phyloP scores from a whole-genome alignment of 768 basidiomycete species.

The Phlegmacium glaucopus region DNA sequence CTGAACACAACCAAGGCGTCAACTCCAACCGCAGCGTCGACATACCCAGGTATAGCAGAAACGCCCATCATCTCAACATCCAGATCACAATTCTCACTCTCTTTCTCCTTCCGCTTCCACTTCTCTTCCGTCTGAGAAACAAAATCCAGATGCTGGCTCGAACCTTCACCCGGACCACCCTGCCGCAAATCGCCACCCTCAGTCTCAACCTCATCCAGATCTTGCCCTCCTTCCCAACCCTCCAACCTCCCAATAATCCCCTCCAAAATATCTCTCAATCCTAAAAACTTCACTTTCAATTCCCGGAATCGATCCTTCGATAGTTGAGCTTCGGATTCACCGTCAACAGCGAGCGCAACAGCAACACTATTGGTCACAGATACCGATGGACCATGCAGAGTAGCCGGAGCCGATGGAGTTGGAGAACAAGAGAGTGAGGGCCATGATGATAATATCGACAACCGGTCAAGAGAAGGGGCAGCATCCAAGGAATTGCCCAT shows the following conservation, averaged over 20 bases:
- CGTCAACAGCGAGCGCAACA: too few relatives aligned
- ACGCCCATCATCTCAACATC: constrained; percentile 5
- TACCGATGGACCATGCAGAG: too few relatives aligned
- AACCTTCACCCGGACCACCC: neutral
- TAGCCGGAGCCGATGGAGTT: too few relatives aligned
- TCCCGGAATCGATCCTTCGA: constrained; percentile 7
- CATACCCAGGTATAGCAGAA: too few relatives aligned
- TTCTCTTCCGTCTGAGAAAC: neutral
- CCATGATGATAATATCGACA: too few relatives aligned
- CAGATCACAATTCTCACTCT: neutral
- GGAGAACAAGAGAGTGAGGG: too few relatives aligned
- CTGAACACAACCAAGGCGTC: neutral
- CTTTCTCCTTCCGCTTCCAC: neutral
- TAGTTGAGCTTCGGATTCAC: neutral
- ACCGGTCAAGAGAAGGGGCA: neutral
- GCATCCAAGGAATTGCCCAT: neutral
- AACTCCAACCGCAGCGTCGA: too few relatives aligned
- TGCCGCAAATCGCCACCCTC: neutral
- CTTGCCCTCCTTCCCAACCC: constrained; percentile 6
- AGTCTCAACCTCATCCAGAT: neutral
- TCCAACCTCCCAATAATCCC: constrained; percentile 13
- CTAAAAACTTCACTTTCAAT: constrained; percentile 12
- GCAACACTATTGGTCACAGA: too few relatives aligned
- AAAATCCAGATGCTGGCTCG: neutral
- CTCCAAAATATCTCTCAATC: constrained; percentile 11